Conservation (phyloP, 331 rosid genomes). For the Prunus yedoensis region DNA sequence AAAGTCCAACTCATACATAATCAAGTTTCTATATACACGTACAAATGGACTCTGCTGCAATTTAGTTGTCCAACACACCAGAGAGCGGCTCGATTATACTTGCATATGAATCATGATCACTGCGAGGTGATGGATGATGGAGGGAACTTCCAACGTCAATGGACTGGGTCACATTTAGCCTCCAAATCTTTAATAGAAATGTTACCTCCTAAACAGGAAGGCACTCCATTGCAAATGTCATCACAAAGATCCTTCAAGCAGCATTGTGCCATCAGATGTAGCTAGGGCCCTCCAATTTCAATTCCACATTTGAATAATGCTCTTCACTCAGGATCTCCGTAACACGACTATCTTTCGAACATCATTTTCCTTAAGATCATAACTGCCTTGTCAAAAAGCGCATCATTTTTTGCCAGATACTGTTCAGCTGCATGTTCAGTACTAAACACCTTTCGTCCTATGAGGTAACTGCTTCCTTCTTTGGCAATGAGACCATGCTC, state of each 20-base stretch:
- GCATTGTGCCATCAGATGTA: neutral
- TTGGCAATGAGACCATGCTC: constrained; percentile 57
- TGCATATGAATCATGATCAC: neutral
- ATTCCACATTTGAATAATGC: neutral
- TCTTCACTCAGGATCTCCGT: constrained; percentile 13
- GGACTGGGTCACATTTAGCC: constrained; percentile 7
- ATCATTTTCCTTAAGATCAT: constrained; percentile 45
- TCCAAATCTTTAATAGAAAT: neutral
- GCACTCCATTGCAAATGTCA: neutral
- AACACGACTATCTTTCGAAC: constrained; percentile 25
- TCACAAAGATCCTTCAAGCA: neutral
- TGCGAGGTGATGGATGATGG: neutral
- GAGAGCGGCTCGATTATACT: neutral
- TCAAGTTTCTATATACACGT: neutral
- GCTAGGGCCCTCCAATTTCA: too few relatives aligned
- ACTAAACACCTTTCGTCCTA: constrained; percentile 48
- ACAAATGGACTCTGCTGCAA: too few relatives aligned
- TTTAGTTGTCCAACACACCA: neutral
- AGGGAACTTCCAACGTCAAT: constrained; percentile 11
- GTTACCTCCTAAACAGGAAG: constrained; percentile 11
- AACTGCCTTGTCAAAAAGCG: constrained; percentile 46
- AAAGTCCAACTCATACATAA: constrained; percentile 18
- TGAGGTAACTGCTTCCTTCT: constrained; percentile 51
- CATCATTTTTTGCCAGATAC: constrained; percentile 44
- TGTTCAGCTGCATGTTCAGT: constrained; percentile 48